Evolutionary conservation across 345 rosid species (phyloP), one percentile per base, ranked within the genome.

Genomic region (Aquilaria yunnanensis): DNA sequence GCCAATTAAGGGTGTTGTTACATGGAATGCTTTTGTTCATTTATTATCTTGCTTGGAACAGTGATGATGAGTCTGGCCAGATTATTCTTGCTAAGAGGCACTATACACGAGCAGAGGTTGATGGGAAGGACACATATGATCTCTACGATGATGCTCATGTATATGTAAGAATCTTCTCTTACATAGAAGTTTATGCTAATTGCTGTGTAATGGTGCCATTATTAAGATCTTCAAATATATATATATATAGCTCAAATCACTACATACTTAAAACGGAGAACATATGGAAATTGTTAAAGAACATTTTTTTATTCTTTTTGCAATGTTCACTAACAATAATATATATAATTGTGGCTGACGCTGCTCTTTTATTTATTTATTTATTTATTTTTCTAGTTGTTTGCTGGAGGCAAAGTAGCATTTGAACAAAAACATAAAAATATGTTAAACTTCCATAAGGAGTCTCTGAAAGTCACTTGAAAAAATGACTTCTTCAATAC

Each of bases 111-210:
- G 94, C 88, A 0, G 43, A 68, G 29, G 84, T 88, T 13, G 96
- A 86, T 66, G 80, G 85, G 32, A 9, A 54, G 9, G 8, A 59
- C 9, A 16, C 45, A 0, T 86, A 71, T 56, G 54, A 76, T 52
- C 83, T 92, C 41, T 56, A 75, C 16, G 90, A 88, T 41, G 80
- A 83, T 72, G 96, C 92, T 5, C 65, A 78, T 64, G 96, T 92
- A 12, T 48, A 85, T 54, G 96, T 80, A 45, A 77, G 74, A 70
- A 29, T 58, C 3, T 6, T 34, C 6, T 3, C 41, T 6, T 34
- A 6, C 6, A 34, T 34, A 3, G 41, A 34, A 34, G 41, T 3
- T 34, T 3, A 34, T 34, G 41, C 41, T 6, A 34, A 34, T 34
- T 34, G 41, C 41, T 34, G 41, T 34, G 23, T 16, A 34, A 3